phyloP scores from a whole-genome alignment of 495 filamentous ascomycete species.

The Aspergillus campestris region DNA sequence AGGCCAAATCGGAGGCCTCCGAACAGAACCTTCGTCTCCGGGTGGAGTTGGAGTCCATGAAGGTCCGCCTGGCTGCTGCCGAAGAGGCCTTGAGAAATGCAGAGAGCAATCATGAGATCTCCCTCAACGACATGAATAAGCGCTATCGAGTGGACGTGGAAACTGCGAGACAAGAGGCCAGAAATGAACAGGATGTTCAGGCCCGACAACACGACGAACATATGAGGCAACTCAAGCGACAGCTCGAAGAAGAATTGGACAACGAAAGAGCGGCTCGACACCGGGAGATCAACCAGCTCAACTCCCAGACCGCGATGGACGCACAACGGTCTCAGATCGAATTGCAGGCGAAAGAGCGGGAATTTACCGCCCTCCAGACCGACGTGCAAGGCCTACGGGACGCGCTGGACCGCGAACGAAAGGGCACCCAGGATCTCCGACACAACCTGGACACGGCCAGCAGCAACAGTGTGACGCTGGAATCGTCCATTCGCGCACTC shows the following conservation, averaged over 20 bases:
- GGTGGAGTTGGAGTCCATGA: slow-evolving; percentile 50
- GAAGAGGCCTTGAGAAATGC: slow-evolving; percentile 42
- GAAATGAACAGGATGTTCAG: slow-evolving; percentile 32
- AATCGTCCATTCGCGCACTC: slow-evolving; percentile 64
- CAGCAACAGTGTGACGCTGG: slow-evolving; percentile 55
- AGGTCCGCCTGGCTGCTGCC: slow-evolving; percentile 34
- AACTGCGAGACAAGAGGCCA: slow-evolving; percentile 27
- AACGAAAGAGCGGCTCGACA: slow-evolving; percentile 51
- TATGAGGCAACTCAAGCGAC: slow-evolving; percentile 38
- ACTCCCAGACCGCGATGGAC: slow-evolving; percentile 50
- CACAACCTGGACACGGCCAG: slow-evolving; percentile 56
- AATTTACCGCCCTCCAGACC: slow-evolving; percentile 45
- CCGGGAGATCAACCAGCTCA: slow-evolving; percentile 59
- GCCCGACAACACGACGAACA: slow-evolving; percentile 40
- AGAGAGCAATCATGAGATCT: slow-evolving; percentile 45
- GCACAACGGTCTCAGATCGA: slow-evolving; percentile 55
- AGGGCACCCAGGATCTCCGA: slow-evolving; percentile 44
- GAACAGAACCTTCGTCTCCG: slow-evolving; percentile 48
- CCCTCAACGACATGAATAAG: slow-evolving; percentile 48
- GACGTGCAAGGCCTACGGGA: slow-evolving; percentile 45
- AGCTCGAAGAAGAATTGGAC: slow-evolving; percentile 49
- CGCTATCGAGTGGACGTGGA: slow-evolving; percentile 43
- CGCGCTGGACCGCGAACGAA: slow-evolving; percentile 57
- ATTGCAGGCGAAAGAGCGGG: slow-evolving; percentile 52
- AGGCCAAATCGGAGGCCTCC: slow-evolving; percentile 46